These are phyloP conservation scores for Calocybe gangraenosa DNA, from an alignment of 768 basidiomycete genomes.

Conservation along the genomic window DNA sequence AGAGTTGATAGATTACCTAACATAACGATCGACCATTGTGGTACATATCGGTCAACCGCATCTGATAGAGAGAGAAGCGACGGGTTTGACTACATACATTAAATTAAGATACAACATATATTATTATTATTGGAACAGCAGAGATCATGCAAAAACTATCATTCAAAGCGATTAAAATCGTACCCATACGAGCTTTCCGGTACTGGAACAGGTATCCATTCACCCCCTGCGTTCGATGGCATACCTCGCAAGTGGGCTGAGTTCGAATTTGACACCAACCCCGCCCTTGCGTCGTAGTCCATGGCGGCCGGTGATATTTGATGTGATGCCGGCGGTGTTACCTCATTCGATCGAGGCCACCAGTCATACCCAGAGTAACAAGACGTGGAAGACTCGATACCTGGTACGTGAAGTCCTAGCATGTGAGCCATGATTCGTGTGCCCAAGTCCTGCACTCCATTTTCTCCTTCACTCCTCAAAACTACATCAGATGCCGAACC, in stretches of 20 bases:
- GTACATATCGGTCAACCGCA: constrained; percentile 2
- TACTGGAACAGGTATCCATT: constrained; percentile 13
- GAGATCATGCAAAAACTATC: constrained; percentile 8
- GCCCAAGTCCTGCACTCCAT: constrained; percentile 59
- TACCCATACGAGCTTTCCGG: constrained; percentile 14
- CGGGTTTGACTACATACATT: background rate
- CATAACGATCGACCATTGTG: constrained; percentile 18
- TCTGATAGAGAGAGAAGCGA: background rate
- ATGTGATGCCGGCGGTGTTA: constrained; percentile 17
- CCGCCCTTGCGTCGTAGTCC: constrained; percentile 8
- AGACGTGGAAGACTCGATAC: constrained; percentile 56
- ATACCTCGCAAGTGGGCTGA: constrained; percentile 2
- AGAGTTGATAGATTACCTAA: constrained; percentile 18
- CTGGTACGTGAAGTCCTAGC: constrained; percentile 63
- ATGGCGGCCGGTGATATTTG: constrained; percentile 11
- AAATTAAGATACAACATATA: constrained; percentile 9
- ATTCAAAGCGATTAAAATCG: constrained; percentile 15
- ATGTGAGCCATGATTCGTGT: constrained; percentile 70
- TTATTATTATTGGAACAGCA: constrained; percentile 6
- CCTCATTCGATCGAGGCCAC: constrained; percentile 50
- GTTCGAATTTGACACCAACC: constrained; percentile 1
- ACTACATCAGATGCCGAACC: constrained; percentile 15
- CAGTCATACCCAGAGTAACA: constrained; percentile 59
- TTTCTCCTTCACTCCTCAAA: constrained; percentile 24
- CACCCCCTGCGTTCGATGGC: background rate